These are phyloP conservation scores for Lepraria neglecta DNA, from an alignment of 495 filamentous ascomycete genomes.

Conservation along the genomic window DNA sequence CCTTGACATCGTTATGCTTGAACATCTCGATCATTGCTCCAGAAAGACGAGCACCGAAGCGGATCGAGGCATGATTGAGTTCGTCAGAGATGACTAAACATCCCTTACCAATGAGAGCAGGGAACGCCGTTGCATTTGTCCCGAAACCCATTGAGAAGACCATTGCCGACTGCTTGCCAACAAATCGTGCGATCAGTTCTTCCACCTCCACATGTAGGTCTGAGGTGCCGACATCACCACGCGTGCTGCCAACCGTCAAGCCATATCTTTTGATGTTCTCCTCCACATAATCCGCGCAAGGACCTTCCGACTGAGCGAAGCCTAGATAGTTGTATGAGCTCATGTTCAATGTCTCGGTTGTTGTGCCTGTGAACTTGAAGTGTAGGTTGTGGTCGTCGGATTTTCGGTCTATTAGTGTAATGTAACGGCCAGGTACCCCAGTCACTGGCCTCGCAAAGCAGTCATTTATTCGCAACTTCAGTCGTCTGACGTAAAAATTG, in stretches of 20 bases:
- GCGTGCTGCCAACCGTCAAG: conserved; percentile 69
- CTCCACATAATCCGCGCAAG: conserved; percentile 91
- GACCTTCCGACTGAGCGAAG: conserved; percentile 95
- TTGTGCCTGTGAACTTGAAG: conserved; percentile 81
- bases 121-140: conserved; percentile 87
- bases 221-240: conserved; percentile 76
- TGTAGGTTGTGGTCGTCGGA: conserved; percentile 83
- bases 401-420: conserved; percentile 81
- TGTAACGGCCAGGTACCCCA: conserved; percentile 88
- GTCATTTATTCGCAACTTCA: conserved; percentile 93
- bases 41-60: conserved; percentile 86
- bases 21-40: conserved; percentile 92
- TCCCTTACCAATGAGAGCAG: conserved; percentile 83
- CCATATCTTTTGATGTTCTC: conserved; percentile 77
- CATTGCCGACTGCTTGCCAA: conserved; percentile 89
- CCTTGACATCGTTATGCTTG: conserved; percentile 92
- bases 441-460: conserved; percentile 89
- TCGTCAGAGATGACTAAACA: conserved; percentile 93
- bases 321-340: conserved; percentile 99
- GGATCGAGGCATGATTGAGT: conserved; percentile 94
- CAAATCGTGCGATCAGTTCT: conserved; percentile 78
- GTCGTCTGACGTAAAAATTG: conserved; percentile 89
- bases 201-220: conserved; percentile 87
- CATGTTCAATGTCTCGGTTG: conserved; percentile 94
- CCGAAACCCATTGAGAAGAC: conserved; percentile 98